phyloP scores from a whole-genome alignment of 495 filamentous ascomycete species.

The Talaromyces trachyspermus region DNA sequence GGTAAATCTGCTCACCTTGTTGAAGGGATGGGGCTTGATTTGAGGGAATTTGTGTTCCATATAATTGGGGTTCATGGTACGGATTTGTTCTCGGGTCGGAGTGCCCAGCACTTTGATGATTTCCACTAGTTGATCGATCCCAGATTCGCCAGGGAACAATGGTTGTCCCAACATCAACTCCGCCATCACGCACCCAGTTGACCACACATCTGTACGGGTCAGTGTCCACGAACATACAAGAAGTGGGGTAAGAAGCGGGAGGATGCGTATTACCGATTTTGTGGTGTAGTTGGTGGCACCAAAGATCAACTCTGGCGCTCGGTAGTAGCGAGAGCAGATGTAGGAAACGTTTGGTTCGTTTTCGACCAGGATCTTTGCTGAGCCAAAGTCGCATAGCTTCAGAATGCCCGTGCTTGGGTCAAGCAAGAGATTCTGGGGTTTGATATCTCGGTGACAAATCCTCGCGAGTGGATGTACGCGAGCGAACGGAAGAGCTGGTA shows the following conservation, averaged over 20 bases:
- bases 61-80: constrained; percentile 99
- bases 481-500: constrained; percentile 98
- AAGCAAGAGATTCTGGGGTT: constrained; percentile 93
- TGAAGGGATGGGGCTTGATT: constrained; percentile 99
- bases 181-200: constrained; percentile 98
- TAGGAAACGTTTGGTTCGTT: constrained; percentile 99
- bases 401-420: constrained; percentile 85
- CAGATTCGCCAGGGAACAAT: constrained; percentile 97
- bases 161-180: constrained; percentile 98
- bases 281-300: constrained; percentile 99
- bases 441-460: constrained; percentile 99
- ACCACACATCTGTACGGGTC: constrained; percentile 81
- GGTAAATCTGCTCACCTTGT: constrained; percentile 53
- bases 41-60: constrained; percentile 99
- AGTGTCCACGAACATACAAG: constrained; percentile 15
- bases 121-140: constrained; percentile 97
- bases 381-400: constrained; percentile 98
- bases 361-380: constrained; percentile 96
- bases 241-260: constrained; percentile 12
- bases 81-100: constrained; percentile 96
- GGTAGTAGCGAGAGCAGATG: constrained; percentile 98
- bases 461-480: constrained; percentile 98
- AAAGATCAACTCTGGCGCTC: constrained; percentile 96
- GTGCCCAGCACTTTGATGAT: constrained; percentile 99
- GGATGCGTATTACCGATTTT: constrained; percentile 70